A percentile compares a stretch with the other conserved stretches of the same genome.
Conservation (phyloP, 2,329 filamentous ascomycete species). For the Tolypocladium inflatum region DNA sequence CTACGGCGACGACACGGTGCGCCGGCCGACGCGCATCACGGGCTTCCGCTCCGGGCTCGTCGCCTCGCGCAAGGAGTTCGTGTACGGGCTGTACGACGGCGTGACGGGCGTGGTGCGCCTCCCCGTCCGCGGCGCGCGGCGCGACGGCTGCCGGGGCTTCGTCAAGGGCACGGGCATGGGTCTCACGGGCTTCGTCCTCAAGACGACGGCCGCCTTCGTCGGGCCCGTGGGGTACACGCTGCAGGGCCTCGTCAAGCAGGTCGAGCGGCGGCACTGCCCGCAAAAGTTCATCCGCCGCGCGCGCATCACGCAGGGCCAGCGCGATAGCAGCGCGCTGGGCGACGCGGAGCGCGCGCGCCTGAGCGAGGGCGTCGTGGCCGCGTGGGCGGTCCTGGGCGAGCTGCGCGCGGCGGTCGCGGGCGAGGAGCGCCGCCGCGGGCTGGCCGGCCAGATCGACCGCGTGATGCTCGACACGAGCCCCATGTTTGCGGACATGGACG, state of each 20-base stretch:
- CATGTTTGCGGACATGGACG: slow-evolving; percentile 39
- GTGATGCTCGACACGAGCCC: slow-evolving; percentile 15
- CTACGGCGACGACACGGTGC: slow-evolving; percentile 62
- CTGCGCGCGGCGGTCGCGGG: slow-evolving; percentile 15
- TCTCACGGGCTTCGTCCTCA: slow-evolving; percentile 53
- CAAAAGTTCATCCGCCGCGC: slow-evolving; percentile 44
- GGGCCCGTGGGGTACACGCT: slow-evolving; percentile 53
- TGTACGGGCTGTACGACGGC: slow-evolving; percentile 56
- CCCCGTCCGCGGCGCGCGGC: slow-evolving; percentile 46
- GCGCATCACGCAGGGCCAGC: slow-evolving; percentile 48
- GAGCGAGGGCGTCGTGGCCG: slow-evolving; percentile 16
- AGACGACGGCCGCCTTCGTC: slow-evolving; percentile 52
- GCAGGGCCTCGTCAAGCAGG: slow-evolving; percentile 55
- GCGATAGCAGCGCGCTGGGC: slow-evolving; percentile 28
- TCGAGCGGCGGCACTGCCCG: slow-evolving; percentile 42
- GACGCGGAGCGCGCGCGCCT: slow-evolving; percentile 18
- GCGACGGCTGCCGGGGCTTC: slow-evolving; percentile 37
- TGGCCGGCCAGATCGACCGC: slow-evolving; percentile 24
- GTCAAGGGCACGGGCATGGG: slow-evolving; percentile 53
- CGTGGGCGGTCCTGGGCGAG: slow-evolving; percentile 22
- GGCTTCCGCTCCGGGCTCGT: slow-evolving; percentile 54
- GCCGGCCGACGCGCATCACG: slow-evolving; percentile 52
- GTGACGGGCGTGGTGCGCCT: slow-evolving; percentile 53
- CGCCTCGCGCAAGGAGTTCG: slow-evolving; percentile 51
- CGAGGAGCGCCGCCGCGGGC: slow-evolving; percentile 24